Conservation (phyloP, 2,329 filamentous ascomycete genomes). For the Apiospora kogelbergensis region DNA sequence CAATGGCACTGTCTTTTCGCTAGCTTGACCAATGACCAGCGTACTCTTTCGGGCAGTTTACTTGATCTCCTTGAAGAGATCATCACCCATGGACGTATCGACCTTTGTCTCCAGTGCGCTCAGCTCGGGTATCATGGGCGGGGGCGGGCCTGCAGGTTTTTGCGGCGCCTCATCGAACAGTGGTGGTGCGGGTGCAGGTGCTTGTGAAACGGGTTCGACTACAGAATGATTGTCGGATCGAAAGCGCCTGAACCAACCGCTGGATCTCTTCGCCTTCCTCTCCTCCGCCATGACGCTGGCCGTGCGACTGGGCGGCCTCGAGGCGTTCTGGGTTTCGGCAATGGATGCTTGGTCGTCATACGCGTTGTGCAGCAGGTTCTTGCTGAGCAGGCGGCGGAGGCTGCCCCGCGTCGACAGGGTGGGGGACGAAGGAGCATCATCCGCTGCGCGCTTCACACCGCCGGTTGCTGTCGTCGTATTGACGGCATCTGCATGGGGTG, state of each 20-base stretch:
- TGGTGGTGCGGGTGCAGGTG: constrained; percentile 43
- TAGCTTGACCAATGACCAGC: not conserved
- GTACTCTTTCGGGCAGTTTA: constrained; percentile 30
- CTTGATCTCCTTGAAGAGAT: constrained; percentile 62
- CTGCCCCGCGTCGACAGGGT: constrained; percentile 53
- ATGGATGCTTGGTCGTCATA: constrained; percentile 44
- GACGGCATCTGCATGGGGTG: constrained; percentile 31
- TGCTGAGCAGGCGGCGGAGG: constrained; percentile 58
- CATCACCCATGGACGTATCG: constrained; percentile 46
- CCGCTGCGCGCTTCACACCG: constrained; percentile 50
- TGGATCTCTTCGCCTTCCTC: constrained; percentile 54
- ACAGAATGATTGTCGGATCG: constrained; percentile 37
- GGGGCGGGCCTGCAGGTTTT: constrained; percentile 50
- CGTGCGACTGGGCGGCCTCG: constrained; percentile 52
- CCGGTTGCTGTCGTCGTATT: constrained; percentile 24
- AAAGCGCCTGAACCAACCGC: constrained; percentile 60
- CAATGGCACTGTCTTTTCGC: not conserved
- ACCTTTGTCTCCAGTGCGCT: constrained; percentile 50
- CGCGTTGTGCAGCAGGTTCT: constrained; percentile 53
- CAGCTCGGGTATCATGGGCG: constrained; percentile 62
- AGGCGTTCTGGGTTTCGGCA: constrained; percentile 31
- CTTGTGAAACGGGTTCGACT: constrained; percentile 22
- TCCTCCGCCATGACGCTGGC: constrained; percentile 50
- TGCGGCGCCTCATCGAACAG: constrained; percentile 36
- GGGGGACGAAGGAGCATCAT: constrained; percentile 53